A percentile compares a stretch with the other conserved stretches of the same genome.
Evolutionary conservation across 2,329 filamentous ascomycete species (phyloP).

Genomic region (Alternaria arborescens): DNA sequence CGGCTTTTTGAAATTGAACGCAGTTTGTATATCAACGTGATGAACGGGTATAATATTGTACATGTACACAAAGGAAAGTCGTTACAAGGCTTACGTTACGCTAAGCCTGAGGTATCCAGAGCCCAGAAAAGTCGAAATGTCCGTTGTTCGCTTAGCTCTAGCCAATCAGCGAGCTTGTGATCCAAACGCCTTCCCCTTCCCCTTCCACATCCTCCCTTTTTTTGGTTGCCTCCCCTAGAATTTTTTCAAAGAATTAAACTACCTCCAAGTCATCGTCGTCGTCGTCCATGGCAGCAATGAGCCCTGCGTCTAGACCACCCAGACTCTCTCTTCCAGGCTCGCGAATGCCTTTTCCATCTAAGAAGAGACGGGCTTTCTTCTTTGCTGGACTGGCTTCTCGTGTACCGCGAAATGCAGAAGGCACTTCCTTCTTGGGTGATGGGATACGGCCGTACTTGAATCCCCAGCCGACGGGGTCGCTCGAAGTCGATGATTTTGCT

Average conservation of each 20-base stretch:
- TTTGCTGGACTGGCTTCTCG: constrained; percentile 52
- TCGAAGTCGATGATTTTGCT: constrained; percentile 41
- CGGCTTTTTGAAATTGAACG: background rate
- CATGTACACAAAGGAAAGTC: constrained; percentile 30
- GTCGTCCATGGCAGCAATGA: constrained; percentile 51
- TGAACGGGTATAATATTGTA: constrained; percentile 18
- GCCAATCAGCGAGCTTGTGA: constrained; percentile 38
- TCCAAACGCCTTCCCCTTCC: constrained; percentile 33
- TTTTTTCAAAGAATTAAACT: constrained; percentile 49
- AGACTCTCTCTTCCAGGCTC: constrained; percentile 59
- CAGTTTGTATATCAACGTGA: background rate
- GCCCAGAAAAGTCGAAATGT: constrained; percentile 31
- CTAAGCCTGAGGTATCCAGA: constrained; percentile 20
- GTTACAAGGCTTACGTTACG: constrained; percentile 23
- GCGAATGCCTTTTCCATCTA: constrained; percentile 59
- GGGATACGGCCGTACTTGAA: constrained; percentile 52
- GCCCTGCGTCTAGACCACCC: constrained; percentile 45
- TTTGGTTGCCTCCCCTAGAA: constrained; percentile 10
- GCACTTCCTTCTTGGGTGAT: constrained; percentile 43
- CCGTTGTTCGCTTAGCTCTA: constrained; percentile 41
- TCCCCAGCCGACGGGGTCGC: constrained; percentile 58
- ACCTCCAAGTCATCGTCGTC: constrained; percentile 61
- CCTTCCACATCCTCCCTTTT: constrained; percentile 1
- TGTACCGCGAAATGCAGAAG: constrained; percentile 38
- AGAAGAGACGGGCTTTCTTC: constrained; percentile 58